Evolutionary conservation across 2,329 filamentous ascomycete species (phyloP), one percentile per base, ranked within the genome.

Genomic region (Alternaria brassicae): DNA sequence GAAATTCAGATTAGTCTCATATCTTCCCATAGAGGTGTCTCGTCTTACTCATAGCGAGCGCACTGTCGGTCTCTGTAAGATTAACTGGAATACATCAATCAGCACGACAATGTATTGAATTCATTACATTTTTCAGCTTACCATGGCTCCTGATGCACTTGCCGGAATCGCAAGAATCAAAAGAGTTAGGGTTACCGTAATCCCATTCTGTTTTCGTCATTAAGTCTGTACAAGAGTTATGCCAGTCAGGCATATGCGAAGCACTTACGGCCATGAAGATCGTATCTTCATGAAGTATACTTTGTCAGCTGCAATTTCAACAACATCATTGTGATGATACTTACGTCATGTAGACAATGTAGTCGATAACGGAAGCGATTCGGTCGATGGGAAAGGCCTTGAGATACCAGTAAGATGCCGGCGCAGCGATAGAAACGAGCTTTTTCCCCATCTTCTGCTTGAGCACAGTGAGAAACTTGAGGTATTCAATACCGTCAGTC

Each of bases 401-500:
- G 6, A 75, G 68, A 59, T 75, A 75, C 67, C 68, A 75, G 53
- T 63, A 75, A 0, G 70, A 74, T 4, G 73, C 67, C 9, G 73
- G 72, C 3, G 68, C 66, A 2, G 73, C 69, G 49, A 75, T 69
- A 2, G 70, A 68, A 2, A 73, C 53, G 1, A 62, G 56, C 13
- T 34, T 34, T 40, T 67, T 67, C 3, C n/a, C 32, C 12, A 52
- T 7, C 2, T 12, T 8, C 6, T 34, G 32, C 19, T 52, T 45
- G 2, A 81, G 64, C 56, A 53, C n/a, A 3, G 27, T 45, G 8
- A 62, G 36, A 13, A 62, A 59, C 10, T 8, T 28, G 2, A 76
- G 63, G 56, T 81, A 82, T 48, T 79, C 77, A 4, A 60, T 9
- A 6, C 75, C 77, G 25, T 80, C 77, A 0, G 23, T 42, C 3